Evolutionary conservation across 495 filamentous ascomycete genomes (phyloP).

Genomic region (Tricharina praecox): DNA sequence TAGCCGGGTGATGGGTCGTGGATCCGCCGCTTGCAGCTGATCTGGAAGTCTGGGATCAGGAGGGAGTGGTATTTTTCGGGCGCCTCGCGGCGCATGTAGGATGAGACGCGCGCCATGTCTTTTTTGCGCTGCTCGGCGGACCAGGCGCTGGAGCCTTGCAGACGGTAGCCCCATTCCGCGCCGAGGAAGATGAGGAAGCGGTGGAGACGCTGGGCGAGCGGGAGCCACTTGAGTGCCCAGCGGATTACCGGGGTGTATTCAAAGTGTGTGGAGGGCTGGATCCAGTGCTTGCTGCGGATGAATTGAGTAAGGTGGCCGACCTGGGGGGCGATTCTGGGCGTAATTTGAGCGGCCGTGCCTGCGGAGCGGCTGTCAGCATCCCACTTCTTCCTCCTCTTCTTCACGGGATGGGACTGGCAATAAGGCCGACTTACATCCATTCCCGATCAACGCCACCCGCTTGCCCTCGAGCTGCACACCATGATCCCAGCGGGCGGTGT

Average conservation of each 20-base stretch:
- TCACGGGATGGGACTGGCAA: no score
- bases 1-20: constrained; percentile 39
- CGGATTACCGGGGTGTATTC: background rate
- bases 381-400: no score
- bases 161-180: constrained; percentile 11
- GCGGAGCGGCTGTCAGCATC: no score
- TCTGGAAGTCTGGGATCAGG: constrained; percentile 41
- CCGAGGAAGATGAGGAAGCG: constrained; percentile 14
- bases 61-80: constrained; percentile 49
- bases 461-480: constrained; percentile 35
- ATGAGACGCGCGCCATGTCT: background rate
- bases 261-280: background rate
- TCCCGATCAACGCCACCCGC: constrained; percentile 38
- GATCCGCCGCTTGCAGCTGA: constrained; percentile 47
- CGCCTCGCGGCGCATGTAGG: constrained; percentile 34
- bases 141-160: background rate
- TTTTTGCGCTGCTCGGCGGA: background rate
- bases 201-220: background rate
- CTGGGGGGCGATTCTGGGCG: constrained; percentile 28
- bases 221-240: background rate
- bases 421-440: constrained; percentile 29
- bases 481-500: constrained; percentile 39
- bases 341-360: constrained; percentile 34
- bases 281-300: constrained; percentile 16
- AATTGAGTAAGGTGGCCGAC: constrained; percentile 21